Conservation (phyloP, 441 rosid genomes). For the Jatropha podagrica region DNA sequence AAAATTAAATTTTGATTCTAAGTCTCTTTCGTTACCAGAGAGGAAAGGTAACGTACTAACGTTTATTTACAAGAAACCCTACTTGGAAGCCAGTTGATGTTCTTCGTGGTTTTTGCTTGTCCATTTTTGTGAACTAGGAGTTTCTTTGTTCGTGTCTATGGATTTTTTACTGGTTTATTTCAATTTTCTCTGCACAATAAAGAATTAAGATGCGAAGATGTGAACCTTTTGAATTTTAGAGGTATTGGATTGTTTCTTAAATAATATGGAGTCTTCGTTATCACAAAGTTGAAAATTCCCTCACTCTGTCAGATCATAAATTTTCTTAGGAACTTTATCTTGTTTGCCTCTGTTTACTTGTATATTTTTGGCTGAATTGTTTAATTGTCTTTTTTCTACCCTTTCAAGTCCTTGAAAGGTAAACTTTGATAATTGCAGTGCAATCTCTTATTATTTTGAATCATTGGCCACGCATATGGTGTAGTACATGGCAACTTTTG, state of each 20-base stretch:
- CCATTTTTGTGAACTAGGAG: background rate
- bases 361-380: background rate
- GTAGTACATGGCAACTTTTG: conserved; percentile 48
- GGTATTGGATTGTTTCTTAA: background rate
- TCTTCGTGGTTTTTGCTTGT: background rate
- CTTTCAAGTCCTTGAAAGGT: background rate
- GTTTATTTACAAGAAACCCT: background rate
- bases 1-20: background rate
- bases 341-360: too few species aligned
- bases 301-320: background rate
- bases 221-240: background rate
- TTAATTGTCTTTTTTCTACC: background rate
- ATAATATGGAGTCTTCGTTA: too few species aligned
- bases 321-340: background rate
- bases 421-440: conserved; percentile 4
- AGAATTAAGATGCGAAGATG: background rate
- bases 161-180: background rate
- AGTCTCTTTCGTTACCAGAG: background rate
- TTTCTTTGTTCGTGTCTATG: background rate
- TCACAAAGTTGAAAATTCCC: too few species aligned
- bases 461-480: conserved; percentile 12
- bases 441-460: background rate
- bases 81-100: background rate
- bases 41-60: too few species aligned
- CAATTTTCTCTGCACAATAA: background rate